Percentiles rank a stretch among this genome's conserved stretches.
Evolutionary conservation across 495 filamentous ascomycete species (phyloP).

Genomic region (Penicillium bovifimosum): DNA sequence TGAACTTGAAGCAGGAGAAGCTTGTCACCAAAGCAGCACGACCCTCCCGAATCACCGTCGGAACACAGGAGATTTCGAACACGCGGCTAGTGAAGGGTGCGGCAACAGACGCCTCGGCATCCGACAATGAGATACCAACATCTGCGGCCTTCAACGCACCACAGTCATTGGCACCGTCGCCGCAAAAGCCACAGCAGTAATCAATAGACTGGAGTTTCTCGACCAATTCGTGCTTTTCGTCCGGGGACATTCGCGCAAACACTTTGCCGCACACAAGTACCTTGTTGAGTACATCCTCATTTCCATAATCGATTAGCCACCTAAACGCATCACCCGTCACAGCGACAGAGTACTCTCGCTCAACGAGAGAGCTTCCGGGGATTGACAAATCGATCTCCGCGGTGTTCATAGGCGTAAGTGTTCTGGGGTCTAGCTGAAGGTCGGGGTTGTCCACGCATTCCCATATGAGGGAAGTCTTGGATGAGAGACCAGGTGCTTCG

Average conservation of each 20-base stretch:
- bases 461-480: conserved; percentile 71
- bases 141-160: conserved; percentile 96
- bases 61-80: conserved; percentile 96
- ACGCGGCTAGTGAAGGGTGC: conserved; percentile 94
- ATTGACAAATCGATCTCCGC: conserved; percentile 70
- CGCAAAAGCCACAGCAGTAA: conserved; percentile 95
- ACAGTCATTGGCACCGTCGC: conserved; percentile 97
- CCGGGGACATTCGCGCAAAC: conserved; percentile 97
- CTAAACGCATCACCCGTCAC: conserved; percentile 91
- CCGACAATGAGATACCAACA: conserved; percentile 96
- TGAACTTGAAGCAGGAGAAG: conserved; percentile 99
- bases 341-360: conserved; percentile 80
- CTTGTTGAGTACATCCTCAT: conserved; percentile 64
- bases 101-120: conserved; percentile 96
- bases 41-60: conserved; percentile 90
- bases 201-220: conserved; percentile 96
- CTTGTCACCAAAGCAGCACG: conserved; percentile 92
- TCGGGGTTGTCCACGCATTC: conserved; percentile 84
- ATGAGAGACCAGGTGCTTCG: conserved; percentile 61
- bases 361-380: conserved; percentile 72
- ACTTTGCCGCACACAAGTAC: conserved; percentile 90
- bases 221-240: conserved; percentile 97
- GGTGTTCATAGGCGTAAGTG: conserved; percentile 70
- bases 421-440: conserved; percentile 68
- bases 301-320: conserved; percentile 90